Percentiles rank a stretch among this genome's conserved stretches.
Conservation (phyloP, 495 filamentous ascomycete genomes). For the Xylaria castorea region DNA sequence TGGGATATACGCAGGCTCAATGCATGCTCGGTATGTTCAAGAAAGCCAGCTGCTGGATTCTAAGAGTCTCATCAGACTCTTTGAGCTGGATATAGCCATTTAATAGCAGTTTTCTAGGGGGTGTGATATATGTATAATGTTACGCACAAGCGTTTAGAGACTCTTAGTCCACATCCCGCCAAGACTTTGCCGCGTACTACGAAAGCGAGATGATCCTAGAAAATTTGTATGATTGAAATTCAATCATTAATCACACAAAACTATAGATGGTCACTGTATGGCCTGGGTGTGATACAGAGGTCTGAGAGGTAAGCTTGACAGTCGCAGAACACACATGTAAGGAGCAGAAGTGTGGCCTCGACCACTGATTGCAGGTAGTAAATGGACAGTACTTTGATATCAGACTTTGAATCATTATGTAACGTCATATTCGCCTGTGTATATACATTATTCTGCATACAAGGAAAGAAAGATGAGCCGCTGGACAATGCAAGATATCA, state of each 20-base stretch:
- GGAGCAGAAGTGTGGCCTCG: not conserved
- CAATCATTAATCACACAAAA: not conserved
- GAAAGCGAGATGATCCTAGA: not conserved
- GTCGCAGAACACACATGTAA: not conserved
- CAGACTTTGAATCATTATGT: not conserved
- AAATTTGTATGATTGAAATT: not conserved
- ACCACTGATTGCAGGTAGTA: not conserved
- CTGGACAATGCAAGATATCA: constrained; percentile 6
- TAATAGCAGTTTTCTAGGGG: not conserved
- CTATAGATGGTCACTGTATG: not conserved
- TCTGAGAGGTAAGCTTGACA: not conserved
- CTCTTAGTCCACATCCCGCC: not conserved
- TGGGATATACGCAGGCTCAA: not conserved
- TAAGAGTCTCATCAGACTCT: not conserved
- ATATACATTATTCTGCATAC: not conserved
- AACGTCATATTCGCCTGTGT: not conserved
- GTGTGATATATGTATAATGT: not conserved
- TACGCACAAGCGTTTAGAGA: not conserved
- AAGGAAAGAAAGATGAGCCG: not conserved
- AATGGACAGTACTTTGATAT: not conserved
- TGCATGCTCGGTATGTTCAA: not conserved
- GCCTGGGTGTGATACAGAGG: not conserved
- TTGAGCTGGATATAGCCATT: not conserved
- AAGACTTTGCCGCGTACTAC: not conserved
- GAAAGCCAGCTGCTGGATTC: not conserved